Conservation (phyloP, 371 early-diverging fungal species). For the Rhizopus stolonifer region DNA sequence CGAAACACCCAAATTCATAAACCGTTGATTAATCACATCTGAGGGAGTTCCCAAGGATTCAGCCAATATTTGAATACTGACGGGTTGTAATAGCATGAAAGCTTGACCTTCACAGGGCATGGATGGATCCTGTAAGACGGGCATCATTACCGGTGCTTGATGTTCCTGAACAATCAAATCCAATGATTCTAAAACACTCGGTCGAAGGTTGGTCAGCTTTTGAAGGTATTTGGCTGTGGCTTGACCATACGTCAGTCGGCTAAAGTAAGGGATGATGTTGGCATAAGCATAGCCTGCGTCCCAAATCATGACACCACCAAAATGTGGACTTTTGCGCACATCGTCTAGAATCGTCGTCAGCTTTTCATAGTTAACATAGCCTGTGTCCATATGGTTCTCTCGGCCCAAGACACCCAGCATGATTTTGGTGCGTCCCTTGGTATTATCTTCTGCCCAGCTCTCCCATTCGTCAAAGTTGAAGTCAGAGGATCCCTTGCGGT, state of each 20-base stretch:
- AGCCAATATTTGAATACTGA: conserved; percentile 13
- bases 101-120: conserved; percentile 24
- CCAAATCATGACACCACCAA: conserved; percentile 75
- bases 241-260: conserved; percentile 23
- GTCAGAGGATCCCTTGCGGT: conserved; percentile 18
- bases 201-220: not conserved
- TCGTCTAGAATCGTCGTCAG: conserved; percentile 43
- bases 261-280: conserved; percentile 29
- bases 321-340: conserved; percentile 33
- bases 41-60: conserved; percentile 22
- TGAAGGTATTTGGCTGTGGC: conserved; percentile 30
- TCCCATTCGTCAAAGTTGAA: conserved; percentile 67
- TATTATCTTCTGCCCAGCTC: conserved; percentile 36
- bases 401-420: conserved; percentile 58
- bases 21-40: conserved; percentile 6
- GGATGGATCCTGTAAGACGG: not conserved
- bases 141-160: conserved; percentile 15
- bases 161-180: conserved; percentile 5
- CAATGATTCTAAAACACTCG: not conserved
- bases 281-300: conserved; percentile 51
- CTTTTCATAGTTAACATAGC: conserved; percentile 44
- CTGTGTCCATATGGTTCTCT: conserved; percentile 52
- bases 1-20: conserved; percentile 18
- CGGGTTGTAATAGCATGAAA: conserved; percentile 19
- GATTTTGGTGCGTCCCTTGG: conserved; percentile 36